Evolutionary conservation across 2,329 filamentous ascomycete genomes (phyloP), one percentile per base, ranked within the genome.

Genomic region (Monosporascus sp.): DNA sequence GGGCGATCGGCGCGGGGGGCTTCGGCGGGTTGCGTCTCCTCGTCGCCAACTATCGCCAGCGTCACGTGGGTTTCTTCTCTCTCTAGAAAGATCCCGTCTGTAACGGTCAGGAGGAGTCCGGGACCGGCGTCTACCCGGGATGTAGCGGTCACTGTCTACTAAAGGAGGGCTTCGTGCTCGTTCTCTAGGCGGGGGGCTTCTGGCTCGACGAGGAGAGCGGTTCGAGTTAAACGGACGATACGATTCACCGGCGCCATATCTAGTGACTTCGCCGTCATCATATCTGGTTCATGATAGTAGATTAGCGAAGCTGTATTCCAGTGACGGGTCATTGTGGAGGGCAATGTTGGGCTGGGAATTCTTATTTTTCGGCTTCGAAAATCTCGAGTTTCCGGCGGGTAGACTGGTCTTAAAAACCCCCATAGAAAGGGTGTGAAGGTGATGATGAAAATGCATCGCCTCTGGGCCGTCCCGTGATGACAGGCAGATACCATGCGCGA

Each of bases 201-300:
- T 62, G 39, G 61, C 58, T 3, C 67, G 61, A n/a, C 74, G 71
- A 8, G 77, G 76, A 27, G 77, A 79, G 52, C 76, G 72, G 57
- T 76, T 72, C 51, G 76, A 69, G 49, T 81, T 81, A 54, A 79
- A 83, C 11, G 81, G 81, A 54, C 81, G 73, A 73, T 82, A 84
- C 38, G 80, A 83, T 67, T 84, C 81, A 54, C 81, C 81, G 14
- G 81, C 81, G 50, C 81, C 81, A 65, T 83, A 84, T 62, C 81
- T 74, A 57, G 82, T 78, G 51, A 84, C 81, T 69, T 84, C 81
- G 45, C 81, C 81, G 59, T 84, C 81, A 58, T 84, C 80, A 61
- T 81, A 84, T 65, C 80, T 83, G 38, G 31, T 35, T 35, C 31
- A 35, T 5, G 31, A 14, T 17, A 14, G 37, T 18, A 7, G 36